Conservation (phyloP, 148 eudicot genomes). For the Bassia scoparia region DNA sequence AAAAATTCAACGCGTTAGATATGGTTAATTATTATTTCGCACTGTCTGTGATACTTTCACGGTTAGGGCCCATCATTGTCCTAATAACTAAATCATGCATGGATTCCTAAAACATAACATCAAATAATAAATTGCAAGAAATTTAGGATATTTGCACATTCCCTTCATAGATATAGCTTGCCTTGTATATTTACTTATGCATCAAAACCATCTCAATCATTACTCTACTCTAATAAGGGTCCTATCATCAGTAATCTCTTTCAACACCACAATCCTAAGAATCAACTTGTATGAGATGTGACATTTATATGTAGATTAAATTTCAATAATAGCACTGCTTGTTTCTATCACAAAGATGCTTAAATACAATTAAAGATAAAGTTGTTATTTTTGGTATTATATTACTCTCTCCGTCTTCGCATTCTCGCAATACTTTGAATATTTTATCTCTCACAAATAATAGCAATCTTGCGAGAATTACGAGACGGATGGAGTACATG, state of each 20-base stretch:
- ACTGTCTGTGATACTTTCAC: neutral
- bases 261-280: conserved; percentile 11
- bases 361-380: too few relatives aligned
- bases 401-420: too few relatives aligned
- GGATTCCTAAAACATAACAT: neutral
- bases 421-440: too few relatives aligned
- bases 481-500: too few relatives aligned
- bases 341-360: conserved; percentile 15
- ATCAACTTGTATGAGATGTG: conserved; percentile 24
- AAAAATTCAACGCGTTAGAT: neutral
- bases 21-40: neutral
- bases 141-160: neutral
- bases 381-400: too few relatives aligned
- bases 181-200: neutral
- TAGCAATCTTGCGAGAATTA: too few relatives aligned
- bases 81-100: neutral
- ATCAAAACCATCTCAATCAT: conserved; percentile 10
- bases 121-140: neutral
- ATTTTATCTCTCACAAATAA: too few relatives aligned
- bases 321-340: conserved; percentile 6
- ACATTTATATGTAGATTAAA: conserved; percentile 15
- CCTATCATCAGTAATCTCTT: conserved; percentile 25
- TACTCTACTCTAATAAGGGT: conserved; percentile 13
- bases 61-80: conserved; percentile 1
- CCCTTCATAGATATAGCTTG: neutral